Base-by-base conservation (phyloP, 148 eudicot genomes). In the Salicornia ramosissima region DNA sequence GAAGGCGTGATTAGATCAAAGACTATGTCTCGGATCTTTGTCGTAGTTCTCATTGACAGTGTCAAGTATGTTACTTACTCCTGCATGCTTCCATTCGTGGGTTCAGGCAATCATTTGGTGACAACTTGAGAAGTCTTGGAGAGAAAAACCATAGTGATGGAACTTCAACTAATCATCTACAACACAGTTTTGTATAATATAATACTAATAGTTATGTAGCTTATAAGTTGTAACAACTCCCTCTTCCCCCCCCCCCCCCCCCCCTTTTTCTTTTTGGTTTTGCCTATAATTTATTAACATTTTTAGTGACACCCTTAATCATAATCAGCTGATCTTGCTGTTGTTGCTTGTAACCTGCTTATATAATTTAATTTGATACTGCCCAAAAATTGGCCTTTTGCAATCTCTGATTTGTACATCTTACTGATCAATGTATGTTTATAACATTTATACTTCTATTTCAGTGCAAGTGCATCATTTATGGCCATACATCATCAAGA, bases 41-140 rank as follows among this genome's bases (percentile, higher is more conserved):
- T 94, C 29, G 98, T 94, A 11, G 97, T 94, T 31, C 84, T 94
- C n/a, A 75, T 94, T 8, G 98, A 94, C 73, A 87, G 98, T 56
- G 92, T 94, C 33, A 94, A 88, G 86, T 94, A 94, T 76, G 98
- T 94, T 33, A 94, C 98, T 2, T 94, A 94, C 59, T 94, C 98
- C 21, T 94, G 98, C 85, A 88, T 85, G 88, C 87, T 94, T 36
- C 98, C 98, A 3, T 80, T 87, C n/a, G 71, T 75, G 85, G 92
- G 92, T 52, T 78, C 93, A 49, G 81, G 81, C 74, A 75, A 80
- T 72, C 90, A 81, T 75, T 72, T 90, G 56, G 88, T 90, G 58
- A 84, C 92, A 22, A 64, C 86, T 33, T 87, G 80, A 88, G 68
- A 15, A 31, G 11, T 19, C 8, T 8, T 6, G 15, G 64, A 43